These are phyloP conservation scores for Alternaria novae-zelandiae DNA, from an alignment of 2,329 filamentous ascomycete species.

Conservation along the genomic window DNA sequence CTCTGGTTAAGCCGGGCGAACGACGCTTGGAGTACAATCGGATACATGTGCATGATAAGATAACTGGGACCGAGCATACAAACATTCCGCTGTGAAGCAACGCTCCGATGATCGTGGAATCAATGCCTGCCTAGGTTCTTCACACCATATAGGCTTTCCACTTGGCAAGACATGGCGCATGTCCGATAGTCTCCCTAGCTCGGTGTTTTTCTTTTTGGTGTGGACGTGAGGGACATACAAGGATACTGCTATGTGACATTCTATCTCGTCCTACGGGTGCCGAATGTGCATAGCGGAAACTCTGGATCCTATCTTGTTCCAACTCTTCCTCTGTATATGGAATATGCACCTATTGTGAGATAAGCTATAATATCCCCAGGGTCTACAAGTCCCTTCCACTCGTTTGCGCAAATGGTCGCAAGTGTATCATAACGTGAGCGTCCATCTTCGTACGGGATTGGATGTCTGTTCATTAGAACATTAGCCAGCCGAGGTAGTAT, in stretches of 20 bases:
- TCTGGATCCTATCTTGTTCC: conserved; percentile 1
- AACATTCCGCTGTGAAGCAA: neutral
- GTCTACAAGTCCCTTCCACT: conserved; percentile 39
- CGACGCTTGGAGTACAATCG: neutral
- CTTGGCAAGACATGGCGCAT: neutral
- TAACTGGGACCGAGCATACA: conserved; percentile 3
- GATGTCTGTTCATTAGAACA: conserved; percentile 38
- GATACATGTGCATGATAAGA: conserved; percentile 2
- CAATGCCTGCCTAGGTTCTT: neutral
- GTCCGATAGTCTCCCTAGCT: neutral
- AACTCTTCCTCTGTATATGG: conserved; percentile 13
- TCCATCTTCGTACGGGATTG: conserved; percentile 11
- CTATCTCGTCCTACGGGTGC: conserved; percentile 25
- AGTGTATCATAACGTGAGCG: conserved; percentile 29
- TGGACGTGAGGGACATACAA: conserved; percentile 25
- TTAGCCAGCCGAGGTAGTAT: conserved; percentile 39
- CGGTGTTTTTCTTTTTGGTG: neutral
- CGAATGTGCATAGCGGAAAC: conserved; percentile 23
- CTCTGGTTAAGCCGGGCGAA: neutral
- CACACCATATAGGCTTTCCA: neutral
- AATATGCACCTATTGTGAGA: conserved; percentile 30
- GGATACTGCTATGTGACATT: conserved; percentile 26
- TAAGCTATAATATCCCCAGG: conserved; percentile 29
- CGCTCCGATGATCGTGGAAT: neutral
- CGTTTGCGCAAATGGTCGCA: conserved; percentile 34